These are phyloP conservation scores for Juglanconis oblonga DNA, from an alignment of 2,329 filamentous ascomycete genomes.

Conservation along the genomic window DNA sequence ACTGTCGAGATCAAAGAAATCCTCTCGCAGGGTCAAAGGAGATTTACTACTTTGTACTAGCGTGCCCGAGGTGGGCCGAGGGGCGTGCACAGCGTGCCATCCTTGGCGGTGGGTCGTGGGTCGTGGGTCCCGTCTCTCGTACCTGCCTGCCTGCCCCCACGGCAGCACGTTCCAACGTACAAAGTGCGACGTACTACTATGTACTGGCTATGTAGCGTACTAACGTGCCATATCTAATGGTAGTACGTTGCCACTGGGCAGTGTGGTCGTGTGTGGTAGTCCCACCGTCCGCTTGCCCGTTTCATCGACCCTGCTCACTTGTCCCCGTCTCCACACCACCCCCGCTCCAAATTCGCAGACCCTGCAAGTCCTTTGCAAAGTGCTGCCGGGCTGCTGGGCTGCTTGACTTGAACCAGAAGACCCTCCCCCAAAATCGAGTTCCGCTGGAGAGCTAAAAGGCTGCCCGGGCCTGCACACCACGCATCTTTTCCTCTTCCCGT, in stretches of 20 bases:
- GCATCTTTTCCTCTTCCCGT: constrained; percentile 26
- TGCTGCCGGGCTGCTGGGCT: not conserved
- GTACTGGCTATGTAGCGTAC: no score
- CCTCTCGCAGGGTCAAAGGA: no score
- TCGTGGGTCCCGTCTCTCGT: no score
- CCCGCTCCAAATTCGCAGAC: not conserved
- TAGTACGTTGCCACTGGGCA: not conserved
- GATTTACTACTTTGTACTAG: no score
- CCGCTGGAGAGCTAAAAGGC: constrained; percentile 15
- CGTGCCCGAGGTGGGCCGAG: no score
- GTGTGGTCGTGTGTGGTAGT: no score
- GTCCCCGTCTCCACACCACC: constrained; percentile 9
- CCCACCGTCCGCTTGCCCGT: not conserved
- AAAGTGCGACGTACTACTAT: no score
- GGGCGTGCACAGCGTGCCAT: no score
- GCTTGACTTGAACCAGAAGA: not conserved
- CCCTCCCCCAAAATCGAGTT: not conserved
- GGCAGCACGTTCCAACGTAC: no score
- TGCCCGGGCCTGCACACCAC: constrained; percentile 25
- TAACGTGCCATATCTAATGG: not conserved
- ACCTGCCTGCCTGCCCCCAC: no score
- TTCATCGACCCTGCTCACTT: constrained; percentile 1
- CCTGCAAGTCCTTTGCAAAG: not conserved
- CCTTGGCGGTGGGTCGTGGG: no score
- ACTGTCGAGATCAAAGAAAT: not conserved